A percentile compares a stretch with the other conserved stretches of the same genome.
phyloP scores from a whole-genome alignment of 192 early-diverging fungal genomes.

The Kappamyces sp. region DNA sequence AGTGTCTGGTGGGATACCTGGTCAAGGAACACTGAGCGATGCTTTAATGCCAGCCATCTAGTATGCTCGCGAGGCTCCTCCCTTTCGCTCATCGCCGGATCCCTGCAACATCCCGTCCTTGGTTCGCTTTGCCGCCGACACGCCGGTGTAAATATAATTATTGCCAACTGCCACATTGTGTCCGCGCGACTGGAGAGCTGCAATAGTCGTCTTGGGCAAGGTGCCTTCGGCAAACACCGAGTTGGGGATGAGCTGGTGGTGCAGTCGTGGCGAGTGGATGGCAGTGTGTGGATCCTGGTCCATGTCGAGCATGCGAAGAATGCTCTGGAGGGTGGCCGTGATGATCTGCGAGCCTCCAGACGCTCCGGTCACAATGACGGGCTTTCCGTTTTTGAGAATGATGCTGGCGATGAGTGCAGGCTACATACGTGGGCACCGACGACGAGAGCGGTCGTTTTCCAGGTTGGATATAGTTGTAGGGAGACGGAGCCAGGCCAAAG shows the following conservation, averaged over 20 bases:
- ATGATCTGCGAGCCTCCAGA: slow-evolving; percentile 83
- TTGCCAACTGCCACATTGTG: too few species aligned
- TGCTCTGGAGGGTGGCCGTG: slow-evolving; percentile 65
- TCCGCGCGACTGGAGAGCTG: too few species aligned
- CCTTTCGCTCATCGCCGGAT: slow-evolving; percentile 10
- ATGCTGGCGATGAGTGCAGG: slow-evolving; percentile 50
- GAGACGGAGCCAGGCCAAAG: slow-evolving; percentile 74
- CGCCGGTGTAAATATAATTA: too few species aligned
- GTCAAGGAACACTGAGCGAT: slow-evolving; percentile 30
- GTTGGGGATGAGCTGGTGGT: slow-evolving; percentile 90
- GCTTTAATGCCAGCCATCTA: background rate
- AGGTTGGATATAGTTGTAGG: slow-evolving; percentile 77
- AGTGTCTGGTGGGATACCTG: slow-evolving; percentile 61
- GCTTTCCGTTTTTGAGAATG: slow-evolving; percentile 55
- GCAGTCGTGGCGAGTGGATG: slow-evolving; percentile 66
- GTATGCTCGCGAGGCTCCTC: background rate
- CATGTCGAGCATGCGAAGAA: slow-evolving; percentile 73
- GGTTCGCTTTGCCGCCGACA: background rate
- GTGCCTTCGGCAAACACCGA: too few species aligned
- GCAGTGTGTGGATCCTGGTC: slow-evolving; percentile 61
- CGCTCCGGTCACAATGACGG: slow-evolving; percentile 68
- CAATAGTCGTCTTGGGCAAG: too few species aligned
- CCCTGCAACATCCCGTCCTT: background rate
- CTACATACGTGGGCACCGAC: slow-evolving; percentile 55
- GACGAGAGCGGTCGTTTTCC: slow-evolving; percentile 79